Evolutionary conservation across 768 basidiomycete genomes (phyloP), one percentile per base, ranked within the genome.

Genomic region (Fomitopsis serialis): DNA sequence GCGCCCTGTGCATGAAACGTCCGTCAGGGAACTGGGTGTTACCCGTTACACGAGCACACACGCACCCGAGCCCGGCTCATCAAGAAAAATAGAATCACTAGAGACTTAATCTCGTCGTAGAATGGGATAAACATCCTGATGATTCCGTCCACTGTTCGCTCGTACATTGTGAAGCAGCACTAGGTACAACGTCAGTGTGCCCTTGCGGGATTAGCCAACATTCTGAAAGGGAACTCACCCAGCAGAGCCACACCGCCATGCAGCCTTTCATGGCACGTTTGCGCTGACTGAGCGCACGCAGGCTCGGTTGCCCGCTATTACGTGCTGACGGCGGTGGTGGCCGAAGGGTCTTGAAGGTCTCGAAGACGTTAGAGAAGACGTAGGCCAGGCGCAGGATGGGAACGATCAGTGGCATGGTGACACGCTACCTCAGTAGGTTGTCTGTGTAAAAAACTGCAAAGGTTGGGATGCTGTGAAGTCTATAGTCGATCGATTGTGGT

Each of bases 211-310:
- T 24, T n/a, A n/a, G 42, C 25, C 15, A 44, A 40, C 42, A 32
- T 11, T 5, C 29, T 29, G 44, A 22, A 25, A 47, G 52, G 40
- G 44, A 49, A 68, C 74, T 70, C 71, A 89, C 91, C 87, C 89
- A 93, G 57, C 93, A 82, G 42, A 89, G 75, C 92, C 92, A 93
- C 13, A 92, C 80, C 35, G 88, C 81, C 45, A 93, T 72, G 64
- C 82, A 84, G 19, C 90, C 89, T 67, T 93, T 93, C 78, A 93
- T 86, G 63, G 85, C 81, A 55, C 91, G 79, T 67, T 93, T 93
- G 61, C 91, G 76, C 66, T 86, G 85, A 23, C 84, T 78, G 57
- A 85, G 65, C 11, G 88, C 87, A 34, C 85, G 79, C 19, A 77
- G 68, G 58, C 84, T 88, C 9, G 85, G 85, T 23, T 74, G 75